Base-by-base conservation (phyloP, 805 yeast genomes). In the Debaryomyces prosopidis region DNA sequence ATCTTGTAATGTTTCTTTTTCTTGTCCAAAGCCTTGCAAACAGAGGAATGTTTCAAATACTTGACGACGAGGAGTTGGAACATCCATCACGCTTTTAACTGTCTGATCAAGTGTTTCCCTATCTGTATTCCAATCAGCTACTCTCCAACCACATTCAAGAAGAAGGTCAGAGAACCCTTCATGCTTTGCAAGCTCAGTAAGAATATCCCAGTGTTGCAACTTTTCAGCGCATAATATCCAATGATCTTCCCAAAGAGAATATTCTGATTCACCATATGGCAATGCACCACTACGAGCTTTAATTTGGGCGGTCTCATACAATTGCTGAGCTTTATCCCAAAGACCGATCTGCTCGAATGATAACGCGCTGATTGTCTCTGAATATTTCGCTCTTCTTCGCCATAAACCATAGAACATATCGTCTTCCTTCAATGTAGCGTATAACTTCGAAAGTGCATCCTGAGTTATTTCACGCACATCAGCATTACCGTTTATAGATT, bases 141-240 rank as follows among this genome's bases (percentile, higher is more conserved):
- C 96, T 59, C 99, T 78, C 99, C 99, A 94, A 32, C 98, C 99
- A 76, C 99, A 95, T 64, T 94, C 99, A n/a, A 94, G 73, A 19
- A 95, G 69, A 52, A 94, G 73, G 59, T 94, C 99, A 0, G 97
- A 90, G 62, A 92, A 95, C 0, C 97, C 97, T 72, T 95, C 99
- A 59, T 95, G 98, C 56, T 92, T 90, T 2, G 99, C 97, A 26
- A 95, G 74, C 58, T 94, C 99, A 0, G 99, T 92, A 47, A 94
- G 73, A 39, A 94, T 85, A 60, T 94, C 99, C 99, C 99, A 94
- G 53, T 94, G 97, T 61, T 94, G 99, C 34, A 94, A 72, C 63
- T 92, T 92, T 61, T 94, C 97, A 3, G 99, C 96, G 72, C 99
- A 91, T 32, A 88, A 69, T 45, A 94, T 90, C 99, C 99, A 94